Base-by-base conservation (phyloP, 2,329 filamentous ascomycete species). In the Trichoderma harzianum region DNA sequence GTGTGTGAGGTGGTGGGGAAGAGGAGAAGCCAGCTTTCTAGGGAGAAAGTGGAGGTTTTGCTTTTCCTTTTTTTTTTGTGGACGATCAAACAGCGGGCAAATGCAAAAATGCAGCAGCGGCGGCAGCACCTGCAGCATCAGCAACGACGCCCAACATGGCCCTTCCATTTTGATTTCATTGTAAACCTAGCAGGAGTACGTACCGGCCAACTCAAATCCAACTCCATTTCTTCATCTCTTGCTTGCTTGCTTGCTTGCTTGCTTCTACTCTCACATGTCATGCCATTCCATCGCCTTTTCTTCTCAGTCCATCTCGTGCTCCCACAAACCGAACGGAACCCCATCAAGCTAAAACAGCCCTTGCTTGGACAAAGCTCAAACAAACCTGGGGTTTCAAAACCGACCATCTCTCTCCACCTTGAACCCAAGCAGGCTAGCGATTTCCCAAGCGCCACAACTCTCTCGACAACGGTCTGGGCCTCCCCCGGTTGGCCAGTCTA, bases 311-410 rank as follows among this genome's bases (percentile, higher is more conserved):
- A 36, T 36, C 34, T 36, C 34, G 34, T 36, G 34, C 34, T 36
- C n/a, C 39, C 16, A n/a, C 18, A 51, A 51, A 51, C 43, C n/a
- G 18, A 24, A 11, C 7, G n/a, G 18, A 32, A 12, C 57, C 39
- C 65, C 65, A 69, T 69, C n/a, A 69, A 62, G 47, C 70, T 72
- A 68, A 72, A 57, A 63, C 57, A 43, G 24, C 28, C 70, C 69
- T 64, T 66, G 69, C 61, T 18, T 53, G 34, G n/a, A 34, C 58
- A 16, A 60, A 53, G 34, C 69, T 71, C 69, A 71, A 47, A 71
- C 69, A 66, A 71, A 65, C 69, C 69, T 65, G 60, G 61, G 69
- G 61, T 65, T 70, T 70, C 51, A 47, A 69, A 72, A 57, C 57
- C 57, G 60, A 47, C 64, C 53, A 12, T 32, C 39, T 55, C 57